Conservation (phyloP, 2,329 filamentous ascomycete species). For the Hypoxylon sp. region DNA sequence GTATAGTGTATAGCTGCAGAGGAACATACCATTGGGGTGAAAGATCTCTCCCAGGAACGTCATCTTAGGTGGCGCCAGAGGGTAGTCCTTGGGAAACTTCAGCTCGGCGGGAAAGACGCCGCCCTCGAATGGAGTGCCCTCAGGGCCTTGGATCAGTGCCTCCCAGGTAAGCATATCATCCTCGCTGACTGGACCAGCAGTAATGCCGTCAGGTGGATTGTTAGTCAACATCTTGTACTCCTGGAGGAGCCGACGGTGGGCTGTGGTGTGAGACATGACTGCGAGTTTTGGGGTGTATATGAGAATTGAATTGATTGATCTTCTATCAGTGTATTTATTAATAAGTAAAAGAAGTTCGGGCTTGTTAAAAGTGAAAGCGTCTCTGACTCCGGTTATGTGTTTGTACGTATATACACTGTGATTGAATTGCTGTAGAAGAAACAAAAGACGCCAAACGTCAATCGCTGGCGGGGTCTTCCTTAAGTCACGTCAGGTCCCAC, state of each 20-base stretch:
- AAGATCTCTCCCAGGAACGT: constrained; percentile 94
- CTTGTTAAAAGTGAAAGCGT: background rate
- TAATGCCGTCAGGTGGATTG: constrained; percentile 97
- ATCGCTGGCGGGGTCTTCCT: constrained; percentile 33
- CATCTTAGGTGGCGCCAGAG: constrained; percentile 96
- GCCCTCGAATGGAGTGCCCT: constrained; percentile 95
- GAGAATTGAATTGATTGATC: background rate
- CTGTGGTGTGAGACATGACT: constrained; percentile 70
- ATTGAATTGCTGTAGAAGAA: constrained; percentile 11
- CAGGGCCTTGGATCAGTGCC: constrained; percentile 93
- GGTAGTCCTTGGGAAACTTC: constrained; percentile 96
- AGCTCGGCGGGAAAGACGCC: constrained; percentile 96
- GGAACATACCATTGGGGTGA: constrained; percentile 87
- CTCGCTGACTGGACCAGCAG: constrained; percentile 91
- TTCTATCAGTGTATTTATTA: constrained; percentile 4
- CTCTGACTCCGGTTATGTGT: background rate
- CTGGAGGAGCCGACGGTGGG: constrained; percentile 87
- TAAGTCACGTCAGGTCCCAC: background rate
- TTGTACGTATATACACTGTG: background rate
- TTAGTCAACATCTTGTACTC: constrained; percentile 96
- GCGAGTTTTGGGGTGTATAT: background rate
- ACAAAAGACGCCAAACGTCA: constrained; percentile 4
- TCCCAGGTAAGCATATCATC: constrained; percentile 98
- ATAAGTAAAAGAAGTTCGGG: background rate
- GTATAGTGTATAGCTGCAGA: background rate